phyloP scores from a whole-genome alignment of 352 stramenopile genomes.

The Phytophthora nicotianae region DNA sequence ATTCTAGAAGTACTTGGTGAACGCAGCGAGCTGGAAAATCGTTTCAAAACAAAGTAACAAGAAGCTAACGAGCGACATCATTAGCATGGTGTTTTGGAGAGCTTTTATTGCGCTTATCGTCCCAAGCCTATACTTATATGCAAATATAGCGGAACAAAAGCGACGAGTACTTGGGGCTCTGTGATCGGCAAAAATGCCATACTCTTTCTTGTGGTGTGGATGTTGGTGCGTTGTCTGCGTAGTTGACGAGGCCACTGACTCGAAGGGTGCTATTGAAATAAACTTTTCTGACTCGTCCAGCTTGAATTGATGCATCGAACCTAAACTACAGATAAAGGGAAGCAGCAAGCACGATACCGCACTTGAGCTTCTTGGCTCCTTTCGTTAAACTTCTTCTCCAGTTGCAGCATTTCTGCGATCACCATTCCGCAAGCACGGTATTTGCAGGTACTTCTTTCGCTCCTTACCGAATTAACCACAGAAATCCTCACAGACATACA shows the following conservation, averaged over 20 bases:
- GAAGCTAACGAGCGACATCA: not conserved
- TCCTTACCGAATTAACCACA: too few relatives aligned
- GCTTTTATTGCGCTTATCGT: not conserved
- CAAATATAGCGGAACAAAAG: not conserved
- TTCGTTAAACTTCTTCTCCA: constrained; percentile 98
- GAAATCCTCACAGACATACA: too few relatives aligned
- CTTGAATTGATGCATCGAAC: constrained; percentile 12
- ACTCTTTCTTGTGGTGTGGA: not conserved
- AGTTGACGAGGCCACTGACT: too few relatives aligned
- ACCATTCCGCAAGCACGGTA: too few relatives aligned
- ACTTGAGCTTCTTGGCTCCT: constrained; percentile 97
- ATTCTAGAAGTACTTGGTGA: not conserved
- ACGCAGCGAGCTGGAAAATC: not conserved
- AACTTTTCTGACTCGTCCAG: too few relatives aligned
- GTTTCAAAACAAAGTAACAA: not conserved
- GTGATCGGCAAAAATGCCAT: not conserved
- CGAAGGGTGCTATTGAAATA: too few relatives aligned
- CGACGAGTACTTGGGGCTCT: not conserved
- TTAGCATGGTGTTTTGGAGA: not conserved
- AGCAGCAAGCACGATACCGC: constrained; percentile 99
- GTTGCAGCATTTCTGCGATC: too few relatives aligned
- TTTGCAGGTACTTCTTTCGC: too few relatives aligned
- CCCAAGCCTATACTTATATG: not conserved
- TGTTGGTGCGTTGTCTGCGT: not conserved
- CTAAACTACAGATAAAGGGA: constrained; percentile 95